Evolutionary conservation across 2,329 filamentous ascomycete species (phyloP).

Genomic region (Aureobasidium namibiae): DNA sequence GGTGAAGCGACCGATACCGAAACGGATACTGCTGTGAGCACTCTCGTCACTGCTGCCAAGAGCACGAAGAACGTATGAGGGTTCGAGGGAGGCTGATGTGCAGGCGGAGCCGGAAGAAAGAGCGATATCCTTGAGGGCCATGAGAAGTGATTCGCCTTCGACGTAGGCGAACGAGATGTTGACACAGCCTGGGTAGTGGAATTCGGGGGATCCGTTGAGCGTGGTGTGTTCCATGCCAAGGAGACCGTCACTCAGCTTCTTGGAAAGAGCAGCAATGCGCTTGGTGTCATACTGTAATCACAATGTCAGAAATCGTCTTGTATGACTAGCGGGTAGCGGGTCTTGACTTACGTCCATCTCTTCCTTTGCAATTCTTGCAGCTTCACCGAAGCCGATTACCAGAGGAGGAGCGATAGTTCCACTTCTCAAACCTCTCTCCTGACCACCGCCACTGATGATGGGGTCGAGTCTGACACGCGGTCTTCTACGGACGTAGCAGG

Average conservation of each 20-base stretch:
- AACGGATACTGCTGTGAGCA: conserved; percentile 94
- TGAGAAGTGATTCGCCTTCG: conserved; percentile 92
- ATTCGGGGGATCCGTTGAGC: conserved; percentile 75
- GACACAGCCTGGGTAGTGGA: conserved; percentile 92
- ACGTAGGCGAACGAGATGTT: conserved; percentile 99
- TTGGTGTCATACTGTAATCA: conserved; percentile 73
- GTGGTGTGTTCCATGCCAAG: conserved; percentile 84
- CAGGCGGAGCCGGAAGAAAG: conserved; percentile 94
- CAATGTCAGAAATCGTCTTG: conserved; percentile 13
- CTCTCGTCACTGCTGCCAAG: conserved; percentile 95
- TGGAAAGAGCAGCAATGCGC: conserved; percentile 73
- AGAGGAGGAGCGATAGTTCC: conserved; percentile 86
- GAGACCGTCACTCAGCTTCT: conserved; percentile 73
- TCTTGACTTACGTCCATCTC: conserved; percentile 65
- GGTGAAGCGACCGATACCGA: conserved; percentile 94
- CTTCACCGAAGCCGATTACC: conserved; percentile 89
- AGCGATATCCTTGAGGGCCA: conserved; percentile 97
- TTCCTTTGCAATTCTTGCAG: conserved; percentile 81
- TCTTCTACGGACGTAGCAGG: conserved; percentile 87
- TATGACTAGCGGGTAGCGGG: conserved; percentile 13
- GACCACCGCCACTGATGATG: conserved; percentile 90
- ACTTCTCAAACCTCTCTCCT: conserved; percentile 89
- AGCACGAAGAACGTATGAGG: conserved; percentile 89
- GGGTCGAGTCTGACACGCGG: conserved; percentile 91
- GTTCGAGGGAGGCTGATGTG: conserved; percentile 92